Evolutionary conservation across 805 yeast species (phyloP), one percentile per base, ranked within the genome.

Genomic region (Saccharomycopsis vini): DNA sequence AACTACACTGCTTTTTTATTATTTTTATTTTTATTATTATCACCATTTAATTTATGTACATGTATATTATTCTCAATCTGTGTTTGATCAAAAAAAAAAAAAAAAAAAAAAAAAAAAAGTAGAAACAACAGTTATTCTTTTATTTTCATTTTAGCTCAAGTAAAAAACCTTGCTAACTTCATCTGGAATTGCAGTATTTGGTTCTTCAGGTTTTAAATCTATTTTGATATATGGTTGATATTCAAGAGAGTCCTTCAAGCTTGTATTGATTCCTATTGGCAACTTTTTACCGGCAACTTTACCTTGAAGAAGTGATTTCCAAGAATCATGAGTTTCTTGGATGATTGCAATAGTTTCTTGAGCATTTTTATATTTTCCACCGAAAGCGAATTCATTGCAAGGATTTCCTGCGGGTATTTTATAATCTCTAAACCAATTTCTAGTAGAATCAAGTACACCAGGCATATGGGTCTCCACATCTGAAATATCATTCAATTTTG

Each of bases 381-480:
- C 75, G 79, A 87, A 88, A n/a, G 97, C 97, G 64, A 92, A 90
- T 67, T 82, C 83, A 69, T 92, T 92, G 67, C 78, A 85, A 57
- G 95, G 95, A 75, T 92, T 92, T 50, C 97, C 98, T 64, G 90
- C 98, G 44, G 98, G 97, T 55, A 88, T 75, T 68, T 92, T 92
- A 79, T 92, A 92, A 67, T 89, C 88, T 64, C 94, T 83, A 79
- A 92, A 92, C 98, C 98, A 92, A 68, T 85, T 95, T 65, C 88
- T 81, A 47, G 97, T 92, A 53, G 95, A 83, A 62, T 95, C 84
- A 60, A 92, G 71, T 47, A 92, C 72, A 44, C 96, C 96, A 48
- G 98, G 98, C 65, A 89, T 79, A 62, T 82, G 80, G 58, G 74
- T 76, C 64, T 77, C 88, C 52, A 92, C 95, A 58, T 92, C 97